Evolutionary conservation across 23 red algal genomes (phyloP), one percentile per base, ranked within the genome.

Genomic region (Gracilariopsis chorda): DNA sequence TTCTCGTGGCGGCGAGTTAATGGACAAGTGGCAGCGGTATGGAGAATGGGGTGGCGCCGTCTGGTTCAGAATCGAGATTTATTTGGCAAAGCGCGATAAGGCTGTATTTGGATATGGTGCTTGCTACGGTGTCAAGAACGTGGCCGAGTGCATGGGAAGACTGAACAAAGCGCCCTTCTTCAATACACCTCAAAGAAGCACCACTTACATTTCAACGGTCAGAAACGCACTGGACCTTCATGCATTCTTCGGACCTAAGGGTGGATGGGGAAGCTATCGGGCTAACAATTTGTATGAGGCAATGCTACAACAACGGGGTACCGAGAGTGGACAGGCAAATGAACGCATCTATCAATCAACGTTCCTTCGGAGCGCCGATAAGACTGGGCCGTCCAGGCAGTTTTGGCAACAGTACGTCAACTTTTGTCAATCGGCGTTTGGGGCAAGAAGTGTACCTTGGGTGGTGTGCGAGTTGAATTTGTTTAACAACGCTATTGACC

Each of bases 381-480:
- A 35, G 1, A 47, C 20, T 6, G 11, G 3, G 4, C 84, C 84
- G n/a, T 51, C 51, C 2, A 30, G 69, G 7, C 13, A 36, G 51
- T 89, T 89, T 46, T 89, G 84, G 84, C 84, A 89, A 41, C 25
- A 63, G 44, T 89, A 78, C 20, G 84, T 48, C 10, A 24, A 89
- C 68, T 77, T 89, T 61, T 89, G 84, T 46, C 67, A 73, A 25
- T 45, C 37, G 8, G 67, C 37, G 9, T 73, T 45, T 46, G 84
- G 84, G 34, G 11, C 48, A 32, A 7, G 7, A 10, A 89, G 84
- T 46, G 63, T 89, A 45, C 71, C 69, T 20, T 89, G 84, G 84
- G 71, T 78, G 48, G 84, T 89, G 4, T 89, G 84, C 52, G 69
- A 89, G 84, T 52, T 89, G 51, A 89, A 89, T 29, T 51, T 89